Evolutionary conservation across 2,329 filamentous ascomycete species (phyloP).

Genomic region (Pseudogymnoascus sp.): DNA sequence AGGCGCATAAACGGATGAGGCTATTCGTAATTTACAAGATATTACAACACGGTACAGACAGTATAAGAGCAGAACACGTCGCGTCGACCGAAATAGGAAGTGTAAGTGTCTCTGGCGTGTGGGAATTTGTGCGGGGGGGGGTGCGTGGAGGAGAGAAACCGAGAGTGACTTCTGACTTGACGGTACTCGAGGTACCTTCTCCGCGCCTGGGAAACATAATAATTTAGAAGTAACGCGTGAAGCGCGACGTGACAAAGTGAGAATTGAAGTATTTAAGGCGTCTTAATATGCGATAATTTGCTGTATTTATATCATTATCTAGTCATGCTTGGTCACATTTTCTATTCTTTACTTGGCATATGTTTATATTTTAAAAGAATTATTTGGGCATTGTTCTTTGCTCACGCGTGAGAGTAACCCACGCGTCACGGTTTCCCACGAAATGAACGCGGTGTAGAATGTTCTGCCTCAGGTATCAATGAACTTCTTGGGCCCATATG

Average conservation of each 20-base stretch:
- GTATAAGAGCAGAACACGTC: conserved; percentile 6
- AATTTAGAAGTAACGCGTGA: not conserved
- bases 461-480: not conserved
- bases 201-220: not conserved
- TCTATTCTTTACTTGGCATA: not conserved
- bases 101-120: conserved; percentile 9
- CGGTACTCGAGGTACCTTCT: not conserved
- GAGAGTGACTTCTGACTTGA: not conserved
- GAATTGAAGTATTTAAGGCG: not conserved
- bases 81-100: conserved; percentile 11
- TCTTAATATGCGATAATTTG: not conserved
- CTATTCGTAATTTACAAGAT: conserved; percentile 5
- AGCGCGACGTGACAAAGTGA: conserved; percentile 1
- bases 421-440: not conserved
- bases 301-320: not conserved
- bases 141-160: not conserved
- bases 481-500: not conserved
- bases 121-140: not conserved
- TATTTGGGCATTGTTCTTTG: not conserved
- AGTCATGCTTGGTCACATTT: not conserved
- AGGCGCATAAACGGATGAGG: conserved; percentile 1
- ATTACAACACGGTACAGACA: not conserved
- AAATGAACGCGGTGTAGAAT: not conserved
- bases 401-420: not conserved
- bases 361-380: not conserved